Evolutionary conservation across 768 basidiomycete genomes (phyloP), one percentile per base, ranked within the genome.

Genomic region (Coprinellus aureogranulatus): DNA sequence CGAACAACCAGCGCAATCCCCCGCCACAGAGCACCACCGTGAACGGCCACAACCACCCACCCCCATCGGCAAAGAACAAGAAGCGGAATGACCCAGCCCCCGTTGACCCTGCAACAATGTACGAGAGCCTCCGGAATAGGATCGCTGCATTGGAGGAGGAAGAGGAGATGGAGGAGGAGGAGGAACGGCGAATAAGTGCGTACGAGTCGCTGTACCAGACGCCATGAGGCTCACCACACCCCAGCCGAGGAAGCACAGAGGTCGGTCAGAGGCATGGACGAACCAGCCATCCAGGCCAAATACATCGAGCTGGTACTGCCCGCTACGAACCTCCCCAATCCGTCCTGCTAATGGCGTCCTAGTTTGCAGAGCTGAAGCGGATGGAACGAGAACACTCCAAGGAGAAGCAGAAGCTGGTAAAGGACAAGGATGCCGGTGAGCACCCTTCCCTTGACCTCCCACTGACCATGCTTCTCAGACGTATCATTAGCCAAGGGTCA

Each of bases 61-160:
- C 63, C 47, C 61, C 61, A 40, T 60, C 62, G 48, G 55, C 40
- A 45, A 87, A 88, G 74, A 76, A 80, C 47, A 92, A 90, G 85
- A 88, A 87, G 77, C 89, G 87, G 72, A 80, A 77, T 63, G 88
- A 87, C 60, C 68, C 78, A 6, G 87, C n/a, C n/a, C n/a, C 86
- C 22, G 82, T 90, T 54, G 92, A 94, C 75, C 90, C 91, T 54
- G 88, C 86, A 2, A 81, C 84, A 41, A 90, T 94, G 89, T 92
- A 92, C 69, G 92, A 93, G 71, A 89, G 85, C 54, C 77, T 94
- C 65, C 92, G 89, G 82, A 93, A 79, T 70, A 81, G 91, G 70
- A 94, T 94, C 72, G 90, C 92, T 4, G 91, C 90, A 42, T 75
- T 94, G 62, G 92, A 94, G 68, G 92, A 93, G 70, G 92, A 92